Evolutionary conservation across 2,329 filamentous ascomycete genomes (phyloP), one percentile per base, ranked within the genome.

Genomic region (Hymenoscyphus occultus): DNA sequence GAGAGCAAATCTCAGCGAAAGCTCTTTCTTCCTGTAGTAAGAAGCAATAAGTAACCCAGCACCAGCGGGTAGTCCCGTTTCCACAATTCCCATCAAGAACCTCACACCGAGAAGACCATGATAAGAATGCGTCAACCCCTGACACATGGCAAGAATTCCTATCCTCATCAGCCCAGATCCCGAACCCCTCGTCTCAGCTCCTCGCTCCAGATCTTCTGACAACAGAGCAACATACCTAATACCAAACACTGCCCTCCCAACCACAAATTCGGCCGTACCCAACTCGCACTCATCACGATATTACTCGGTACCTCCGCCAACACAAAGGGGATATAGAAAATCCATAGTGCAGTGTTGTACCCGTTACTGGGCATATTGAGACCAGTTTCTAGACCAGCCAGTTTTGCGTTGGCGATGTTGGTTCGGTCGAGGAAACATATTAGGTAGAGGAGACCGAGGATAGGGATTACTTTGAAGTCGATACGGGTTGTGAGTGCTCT

Each of bases 1-100:
- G 69, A 75, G 73, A 3, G 75, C 74, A 79, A 87, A 86, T 31
- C 86, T 82, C 40, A 83, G 80, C 59, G 83, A 83, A 63, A 83
- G 84, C 73, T 89, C 86, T 68, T 84, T 79, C 45, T 85, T 79
- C 57, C 78, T 78, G 73, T 86, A 87, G 81, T 81, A 86, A 73
- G 82, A 80, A 28, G 82, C 82, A 70, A 85, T 82, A 69, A 80
- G 80, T 66, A 79, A 78, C 62, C 80, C 86, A 12, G 64, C 63
- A 58, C 65, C 66, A 9, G 67, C 65, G 5, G 67, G 69, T 32
- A 71, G 58, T 10, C 65, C 68, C 7, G 64, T 64, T 35, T 71
- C 70, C 2, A 64, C 48, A 48, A 67, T 65, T 14, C 51, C 69
- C 60, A 64, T 70, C 63, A 60, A 65, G 54, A 64, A 71, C 31